These are phyloP conservation scores for Colletotrichum orchidophilum DNA, from an alignment of 2,329 filamentous ascomycete species.

Conservation along the genomic window DNA sequence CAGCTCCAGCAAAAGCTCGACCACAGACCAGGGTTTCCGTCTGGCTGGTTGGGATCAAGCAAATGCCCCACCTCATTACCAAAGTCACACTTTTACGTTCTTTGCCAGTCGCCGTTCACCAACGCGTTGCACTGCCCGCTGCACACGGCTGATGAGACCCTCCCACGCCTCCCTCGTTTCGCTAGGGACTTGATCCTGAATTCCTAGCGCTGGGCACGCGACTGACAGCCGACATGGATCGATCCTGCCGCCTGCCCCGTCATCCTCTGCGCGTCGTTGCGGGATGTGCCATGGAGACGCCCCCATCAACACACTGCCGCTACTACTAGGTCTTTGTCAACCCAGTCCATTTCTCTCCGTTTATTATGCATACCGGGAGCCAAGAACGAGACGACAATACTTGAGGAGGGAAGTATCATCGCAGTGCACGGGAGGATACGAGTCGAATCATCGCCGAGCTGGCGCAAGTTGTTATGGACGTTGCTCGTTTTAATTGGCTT, in stretches of 20 bases:
- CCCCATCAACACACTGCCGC: background rate
- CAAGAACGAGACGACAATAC: background rate
- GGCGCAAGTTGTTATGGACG: background rate
- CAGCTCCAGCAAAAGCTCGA: background rate
- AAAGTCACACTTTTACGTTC: background rate
- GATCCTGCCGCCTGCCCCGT: background rate
- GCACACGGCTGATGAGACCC: slow-evolving; percentile 5
- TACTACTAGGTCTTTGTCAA: background rate
- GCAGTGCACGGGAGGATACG: background rate
- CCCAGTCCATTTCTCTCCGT: background rate
- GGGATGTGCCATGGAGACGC: background rate
- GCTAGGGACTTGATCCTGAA: slow-evolving; percentile 17
- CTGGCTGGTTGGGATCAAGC: slow-evolving; percentile 10
- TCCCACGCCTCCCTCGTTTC: slow-evolving; percentile 25
- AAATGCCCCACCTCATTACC: slow-evolving; percentile 12
- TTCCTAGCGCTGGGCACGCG: slow-evolving; percentile 15
- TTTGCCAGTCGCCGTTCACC: background rate
- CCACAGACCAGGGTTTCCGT: background rate
- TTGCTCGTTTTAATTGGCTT: background rate
- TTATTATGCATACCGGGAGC: background rate
- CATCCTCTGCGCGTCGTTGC: background rate
- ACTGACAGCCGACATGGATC: slow-evolving; percentile 22
- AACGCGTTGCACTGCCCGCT: slow-evolving; percentile 14
- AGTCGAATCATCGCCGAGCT: background rate
- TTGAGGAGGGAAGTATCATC: too few relatives aligned